A percentile compares a stretch with the other conserved stretches of the same genome.
Conservation (phyloP, 176 grass and related monocot species). For the Avena eriantha region DNA sequence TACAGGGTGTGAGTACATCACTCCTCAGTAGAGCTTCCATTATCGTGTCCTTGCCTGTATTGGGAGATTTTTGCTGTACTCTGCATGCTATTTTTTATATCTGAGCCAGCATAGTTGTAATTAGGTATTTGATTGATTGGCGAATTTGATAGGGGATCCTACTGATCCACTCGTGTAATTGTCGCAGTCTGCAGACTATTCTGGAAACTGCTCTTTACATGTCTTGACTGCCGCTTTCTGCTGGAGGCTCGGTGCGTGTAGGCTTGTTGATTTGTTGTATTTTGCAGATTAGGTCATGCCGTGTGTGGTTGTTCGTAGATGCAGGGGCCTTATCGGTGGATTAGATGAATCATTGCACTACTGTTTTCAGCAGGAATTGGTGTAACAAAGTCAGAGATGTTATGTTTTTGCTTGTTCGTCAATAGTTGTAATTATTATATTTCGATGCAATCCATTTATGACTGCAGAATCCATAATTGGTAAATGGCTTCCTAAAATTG, state of each 20-base stretch:
- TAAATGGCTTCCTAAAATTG: neutral
- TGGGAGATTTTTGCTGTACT: neutral
- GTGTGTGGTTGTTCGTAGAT: neutral
- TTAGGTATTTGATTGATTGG: constrained; percentile 15
- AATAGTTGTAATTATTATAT: neutral
- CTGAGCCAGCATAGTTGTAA: constrained; percentile 46
- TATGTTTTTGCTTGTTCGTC: neutral
- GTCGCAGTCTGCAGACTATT: neutral
- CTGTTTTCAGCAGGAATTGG: neutral
- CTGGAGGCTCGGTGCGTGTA: neutral
- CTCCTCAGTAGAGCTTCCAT: neutral
- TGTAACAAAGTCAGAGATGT: neutral
- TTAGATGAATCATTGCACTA: neutral
- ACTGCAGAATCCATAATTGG: neutral
- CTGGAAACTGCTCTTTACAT: constrained; percentile 27
- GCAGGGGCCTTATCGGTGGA: neutral
- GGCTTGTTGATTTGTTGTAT: neutral
- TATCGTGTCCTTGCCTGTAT: neutral
- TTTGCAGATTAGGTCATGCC: neutral
- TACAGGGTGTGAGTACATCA: neutral
- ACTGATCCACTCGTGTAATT: neutral
- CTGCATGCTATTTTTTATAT: constrained; percentile 2
- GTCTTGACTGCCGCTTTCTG: neutral
- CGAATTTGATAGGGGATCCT: constrained; percentile 5
- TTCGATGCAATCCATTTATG: neutral